Base-by-base conservation (phyloP, 148 eudicot genomes). In the Silene uniflora region DNA sequence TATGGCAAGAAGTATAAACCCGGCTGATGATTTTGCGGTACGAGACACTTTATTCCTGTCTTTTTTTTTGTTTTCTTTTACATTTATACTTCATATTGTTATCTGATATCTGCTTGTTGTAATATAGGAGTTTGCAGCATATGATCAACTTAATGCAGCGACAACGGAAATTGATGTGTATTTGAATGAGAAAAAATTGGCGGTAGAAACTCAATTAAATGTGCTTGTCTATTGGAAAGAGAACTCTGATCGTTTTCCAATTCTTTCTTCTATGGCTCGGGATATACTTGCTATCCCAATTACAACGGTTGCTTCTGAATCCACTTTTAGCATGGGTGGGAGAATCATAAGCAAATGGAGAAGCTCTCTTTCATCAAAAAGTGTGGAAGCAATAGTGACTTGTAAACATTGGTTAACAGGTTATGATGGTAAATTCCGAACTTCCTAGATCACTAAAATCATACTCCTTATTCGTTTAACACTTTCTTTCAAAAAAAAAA, bases 211-310 rank as follows among this genome's bases (percentile, higher is more conserved):
- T 22, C 11, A 63, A 24, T 12, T 12, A 11, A 18, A 63, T 3
- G 67, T 63, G 5, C 67, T 63, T 24, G 67, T 63, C 39, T 63
- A 24, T 24, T 63, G 67, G 67, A 63, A 63, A 24, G 67, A 63
- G 67, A 63, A 63, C 67, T 63, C 39, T 9, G 39, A 35, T 11
- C 67, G 39, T 63, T 63, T 63, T 63, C 67, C 67, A 4, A 25
- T 63, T 63, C 67, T 63, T 24, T 63, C 67, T 62, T 62, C 65
- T 23, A 62, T 42, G 71, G 54, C 14, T 68, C 44, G 25, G 54
- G 54, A 42, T 68, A 22, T 42, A 39, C 42, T 42, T 4, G 54
- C 54, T 3, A 39, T 68, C 14, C 54, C 25, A 1, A 68, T 68
- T 39, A 39, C 25, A 11, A 65, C 44, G 1, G 42, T 65, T 65